A percentile compares a stretch with the other conserved stretches of the same genome.
phyloP scores from a whole-genome alignment of 192 early-diverging fungal species.

The Chytriomyces sp. region DNA sequence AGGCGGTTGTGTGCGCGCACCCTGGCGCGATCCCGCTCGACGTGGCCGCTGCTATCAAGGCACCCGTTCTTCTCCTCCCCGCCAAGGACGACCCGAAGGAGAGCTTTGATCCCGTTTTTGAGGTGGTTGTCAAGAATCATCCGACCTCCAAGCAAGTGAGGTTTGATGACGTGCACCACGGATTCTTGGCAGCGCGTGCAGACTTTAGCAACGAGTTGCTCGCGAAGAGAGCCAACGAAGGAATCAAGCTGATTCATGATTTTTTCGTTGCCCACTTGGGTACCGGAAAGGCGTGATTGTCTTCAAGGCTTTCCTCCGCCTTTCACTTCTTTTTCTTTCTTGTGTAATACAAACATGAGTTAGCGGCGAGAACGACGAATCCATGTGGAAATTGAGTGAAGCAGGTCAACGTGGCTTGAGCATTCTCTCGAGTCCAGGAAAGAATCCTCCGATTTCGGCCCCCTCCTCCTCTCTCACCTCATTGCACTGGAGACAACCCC shows the following conservation, averaged over 20 bases:
- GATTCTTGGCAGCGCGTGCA: slow-evolving; percentile 22
- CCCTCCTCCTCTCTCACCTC: too few species aligned
- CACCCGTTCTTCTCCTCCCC: slow-evolving; percentile 13
- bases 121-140: background rate
- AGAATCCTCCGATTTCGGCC: too few species aligned
- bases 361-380: too few species aligned
- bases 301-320: too few species aligned
- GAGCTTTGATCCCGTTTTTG: slow-evolving; percentile 7
- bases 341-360: background rate
- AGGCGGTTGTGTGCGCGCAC: slow-evolving; percentile 8
- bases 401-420: too few species aligned
- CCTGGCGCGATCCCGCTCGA: slow-evolving; percentile 3
- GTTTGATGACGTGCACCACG: slow-evolving; percentile 29
- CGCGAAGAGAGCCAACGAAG: slow-evolving; percentile 16
- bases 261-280: slow-evolving; percentile 16
- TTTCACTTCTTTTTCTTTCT: too few species aligned
- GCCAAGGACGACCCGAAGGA: slow-evolving; percentile 24
- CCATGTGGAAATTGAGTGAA: too few species aligned
- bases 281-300: background rate
- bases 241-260: background rate
- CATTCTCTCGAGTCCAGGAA: too few species aligned
- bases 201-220: slow-evolving; percentile 21
- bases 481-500: too few species aligned
- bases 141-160: background rate
- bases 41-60: background rate